Percentiles rank a stretch among this genome's conserved stretches.
These are phyloP conservation scores for Blastobotrys arbuscula DNA, from an alignment of 1,139 yeast genomes.

Conservation along the genomic window DNA sequence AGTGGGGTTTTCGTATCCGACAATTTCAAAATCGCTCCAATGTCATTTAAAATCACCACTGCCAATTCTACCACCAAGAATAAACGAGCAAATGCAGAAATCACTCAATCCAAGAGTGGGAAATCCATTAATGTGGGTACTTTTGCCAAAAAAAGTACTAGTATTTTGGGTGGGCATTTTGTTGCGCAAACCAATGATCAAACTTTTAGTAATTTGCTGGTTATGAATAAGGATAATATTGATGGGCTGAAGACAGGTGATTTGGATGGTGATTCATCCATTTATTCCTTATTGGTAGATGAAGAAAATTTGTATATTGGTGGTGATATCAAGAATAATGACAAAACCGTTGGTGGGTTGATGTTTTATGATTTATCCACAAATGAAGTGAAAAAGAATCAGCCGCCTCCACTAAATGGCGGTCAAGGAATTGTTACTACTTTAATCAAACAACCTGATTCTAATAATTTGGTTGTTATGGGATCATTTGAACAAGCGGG, in stretches of 20 bases:
- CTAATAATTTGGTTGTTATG: slow-evolving; percentile 57
- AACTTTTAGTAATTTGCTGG: slow-evolving; percentile 37
- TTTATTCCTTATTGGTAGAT: slow-evolving; percentile 41
- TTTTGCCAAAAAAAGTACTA: slow-evolving; percentile 45
- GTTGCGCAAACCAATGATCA: slow-evolving; percentile 20
- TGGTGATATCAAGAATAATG: slow-evolving; percentile 43
- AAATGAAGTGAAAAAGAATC: slow-evolving; percentile 39
- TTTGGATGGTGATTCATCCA: slow-evolving; percentile 38
- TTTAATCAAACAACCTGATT: slow-evolving; percentile 48
- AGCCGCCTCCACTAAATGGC: slow-evolving; percentile 40
- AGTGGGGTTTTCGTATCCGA: slow-evolving; percentile 27
- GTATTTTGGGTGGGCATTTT: slow-evolving; percentile 55
- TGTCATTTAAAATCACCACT: slow-evolving; percentile 26
- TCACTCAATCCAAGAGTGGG: slow-evolving; percentile 11
- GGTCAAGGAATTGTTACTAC: slow-evolving; percentile 44
- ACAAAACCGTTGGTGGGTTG: slow-evolving; percentile 38
- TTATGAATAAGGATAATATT: slow-evolving; percentile 31
- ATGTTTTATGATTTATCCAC: slow-evolving; percentile 47
- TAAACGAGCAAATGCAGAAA: slow-evolving; percentile 3
- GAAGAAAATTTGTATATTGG: slow-evolving; percentile 46
- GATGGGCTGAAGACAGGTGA: slow-evolving; percentile 33
- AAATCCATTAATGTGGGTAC: slow-evolving; percentile 32
- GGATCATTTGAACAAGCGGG: slow-evolving; percentile 68
- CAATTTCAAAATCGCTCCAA: slow-evolving; percentile 23
- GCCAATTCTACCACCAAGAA: slow-evolving; percentile 16